A percentile compares a stretch with the other conserved stretches of the same genome.
These are phyloP conservation scores for Salix exigua DNA, from an alignment of 345 rosid species.

Conservation along the genomic window DNA sequence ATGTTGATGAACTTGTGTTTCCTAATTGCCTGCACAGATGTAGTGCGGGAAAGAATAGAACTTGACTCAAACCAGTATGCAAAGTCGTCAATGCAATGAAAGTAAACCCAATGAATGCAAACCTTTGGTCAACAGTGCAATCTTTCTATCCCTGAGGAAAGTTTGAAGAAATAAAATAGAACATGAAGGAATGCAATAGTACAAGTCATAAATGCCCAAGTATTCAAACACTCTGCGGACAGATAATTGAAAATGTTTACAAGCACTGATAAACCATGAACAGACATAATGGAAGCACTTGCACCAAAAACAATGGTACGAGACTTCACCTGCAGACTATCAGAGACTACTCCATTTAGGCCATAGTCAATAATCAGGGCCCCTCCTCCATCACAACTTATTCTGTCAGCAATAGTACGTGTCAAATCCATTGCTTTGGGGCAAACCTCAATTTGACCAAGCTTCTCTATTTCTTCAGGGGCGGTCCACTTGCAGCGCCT, in stretches of 20 bases:
- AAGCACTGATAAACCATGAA: neutral
- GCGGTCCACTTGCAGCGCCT: slow-evolving; percentile 80
- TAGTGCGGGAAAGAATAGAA: neutral
- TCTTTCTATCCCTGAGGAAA: neutral
- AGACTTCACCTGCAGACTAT: slow-evolving; percentile 79
- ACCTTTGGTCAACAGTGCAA: neutral
- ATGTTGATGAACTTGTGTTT: slow-evolving; percentile 89
- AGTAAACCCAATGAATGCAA: neutral
- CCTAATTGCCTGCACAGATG: slow-evolving; percentile 66
- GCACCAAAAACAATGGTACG: slow-evolving; percentile 9
- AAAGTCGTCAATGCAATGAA: neutral
- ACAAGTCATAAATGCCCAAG: neutral
- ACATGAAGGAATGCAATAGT: neutral
- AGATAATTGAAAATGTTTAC: neutral
- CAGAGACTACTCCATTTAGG: slow-evolving; percentile 64
- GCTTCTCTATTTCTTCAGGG: slow-evolving; percentile 59
- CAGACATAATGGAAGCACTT: no score
- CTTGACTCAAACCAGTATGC: neutral
- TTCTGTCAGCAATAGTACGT: slow-evolving; percentile 63
- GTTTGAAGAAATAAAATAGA: neutral
- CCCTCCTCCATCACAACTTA: slow-evolving; percentile 83
- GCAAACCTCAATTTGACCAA: slow-evolving; percentile 76
- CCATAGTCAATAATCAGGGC: slow-evolving; percentile 95
- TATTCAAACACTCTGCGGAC: neutral
- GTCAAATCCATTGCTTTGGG: slow-evolving; percentile 85